Conservation (phyloP, 148 eudicot genomes). For the Persicaria maculosa region DNA sequence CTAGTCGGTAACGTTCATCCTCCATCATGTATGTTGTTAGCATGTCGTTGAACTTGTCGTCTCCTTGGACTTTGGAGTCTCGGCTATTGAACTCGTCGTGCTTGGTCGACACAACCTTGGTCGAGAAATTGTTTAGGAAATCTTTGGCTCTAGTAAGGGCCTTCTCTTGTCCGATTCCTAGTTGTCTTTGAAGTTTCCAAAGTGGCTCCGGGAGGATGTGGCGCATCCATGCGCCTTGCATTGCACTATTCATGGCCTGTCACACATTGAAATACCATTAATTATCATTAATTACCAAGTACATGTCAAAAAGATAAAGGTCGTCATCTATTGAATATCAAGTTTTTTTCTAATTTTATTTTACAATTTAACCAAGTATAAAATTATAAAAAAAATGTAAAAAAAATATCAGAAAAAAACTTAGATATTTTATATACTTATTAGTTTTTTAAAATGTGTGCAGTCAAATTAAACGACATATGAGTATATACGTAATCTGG, state of each 20-base stretch:
- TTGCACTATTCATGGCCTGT: constrained; percentile 15
- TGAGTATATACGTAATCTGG: no score
- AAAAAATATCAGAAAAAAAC: no score
- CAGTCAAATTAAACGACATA: no score
- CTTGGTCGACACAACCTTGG: constrained; percentile 8
- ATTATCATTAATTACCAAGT: no score
- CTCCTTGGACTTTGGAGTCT: not conserved
- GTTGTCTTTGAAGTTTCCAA: constrained; percentile 26
- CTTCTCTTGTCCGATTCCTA: constrained; percentile 24
- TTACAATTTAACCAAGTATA: no score
- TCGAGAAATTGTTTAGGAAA: constrained; percentile 1
- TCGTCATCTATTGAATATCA: no score
- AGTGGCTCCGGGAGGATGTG: constrained; percentile 22
- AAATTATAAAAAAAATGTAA: no score
- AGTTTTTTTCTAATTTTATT: no score
- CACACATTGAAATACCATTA: not conserved
- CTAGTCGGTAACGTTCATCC: not conserved
- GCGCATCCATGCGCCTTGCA: constrained; percentile 19
- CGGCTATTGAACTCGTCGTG: not conserved
- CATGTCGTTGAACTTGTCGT: constrained; percentile 8
- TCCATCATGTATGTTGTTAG: constrained; percentile 15
- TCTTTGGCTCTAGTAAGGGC: constrained; percentile 12
- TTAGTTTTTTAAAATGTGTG: no score
- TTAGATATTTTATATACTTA: no score
- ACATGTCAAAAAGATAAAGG: no score